Conservation (phyloP, 805 yeast genomes). For the Isabelozyma gotoi region DNA sequence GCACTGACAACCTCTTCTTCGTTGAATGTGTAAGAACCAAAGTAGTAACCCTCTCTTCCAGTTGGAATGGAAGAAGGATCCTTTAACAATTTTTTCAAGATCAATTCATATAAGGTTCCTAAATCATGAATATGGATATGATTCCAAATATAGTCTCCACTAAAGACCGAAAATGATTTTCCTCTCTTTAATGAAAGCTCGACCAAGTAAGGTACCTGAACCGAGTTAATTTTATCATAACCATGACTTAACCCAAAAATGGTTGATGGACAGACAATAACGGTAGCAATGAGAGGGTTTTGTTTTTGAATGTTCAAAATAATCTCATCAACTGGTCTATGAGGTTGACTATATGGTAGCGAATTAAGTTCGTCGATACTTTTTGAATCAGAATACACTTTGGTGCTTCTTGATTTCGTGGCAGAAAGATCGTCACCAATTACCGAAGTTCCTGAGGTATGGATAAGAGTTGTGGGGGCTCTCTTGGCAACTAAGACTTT, state of each 20-base stretch:
- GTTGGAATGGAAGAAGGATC: slow-evolving; percentile 19
- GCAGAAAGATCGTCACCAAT: slow-evolving; percentile 18
- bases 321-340: slow-evolving; percentile 29
- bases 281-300: slow-evolving; percentile 29
- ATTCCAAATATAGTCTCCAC: slow-evolving; percentile 34
- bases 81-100: slow-evolving; percentile 19
- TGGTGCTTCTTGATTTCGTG: slow-evolving; percentile 13
- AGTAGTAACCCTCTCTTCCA: slow-evolving; percentile 35
- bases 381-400: slow-evolving; percentile 20
- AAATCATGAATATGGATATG: slow-evolving; percentile 35
- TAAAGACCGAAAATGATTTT: slow-evolving; percentile 23
- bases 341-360: slow-evolving; percentile 25
- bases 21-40: slow-evolving; percentile 19
- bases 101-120: slow-evolving; percentile 20
- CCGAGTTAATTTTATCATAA: slow-evolving; percentile 22
- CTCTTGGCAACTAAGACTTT: slow-evolving; percentile 17
- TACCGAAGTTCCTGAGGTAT: slow-evolving; percentile 37
- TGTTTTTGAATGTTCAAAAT: slow-evolving; percentile 24
- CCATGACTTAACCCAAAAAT: slow-evolving; percentile 34
- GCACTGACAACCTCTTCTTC: slow-evolving; percentile 9
- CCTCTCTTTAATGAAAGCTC: slow-evolving; percentile 13
- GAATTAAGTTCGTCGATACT: slow-evolving; percentile 25
- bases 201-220: slow-evolving; percentile 28
- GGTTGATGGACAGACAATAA: slow-evolving; percentile 31
- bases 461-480: slow-evolving; percentile 25